Conservation (phyloP, 2,329 filamentous ascomycete genomes). For the Fusarium sp. region DNA sequence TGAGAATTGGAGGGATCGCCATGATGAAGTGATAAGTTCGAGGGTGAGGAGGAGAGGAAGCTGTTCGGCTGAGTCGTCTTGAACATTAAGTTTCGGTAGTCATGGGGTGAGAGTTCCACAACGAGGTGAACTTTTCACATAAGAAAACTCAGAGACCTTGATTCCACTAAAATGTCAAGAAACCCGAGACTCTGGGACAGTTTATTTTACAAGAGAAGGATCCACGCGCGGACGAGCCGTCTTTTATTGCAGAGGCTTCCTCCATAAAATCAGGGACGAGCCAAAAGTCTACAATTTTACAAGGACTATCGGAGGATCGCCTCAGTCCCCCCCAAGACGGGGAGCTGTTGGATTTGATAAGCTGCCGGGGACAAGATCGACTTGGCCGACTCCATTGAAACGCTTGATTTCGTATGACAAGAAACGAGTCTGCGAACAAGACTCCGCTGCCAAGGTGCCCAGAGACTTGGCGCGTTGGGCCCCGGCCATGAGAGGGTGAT, state of each 20-base stretch:
- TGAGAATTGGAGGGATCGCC: constrained; percentile 35
- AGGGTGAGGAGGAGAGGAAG: not conserved
- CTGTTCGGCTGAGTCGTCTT: not conserved
- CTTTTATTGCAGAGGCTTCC: constrained; percentile 27
- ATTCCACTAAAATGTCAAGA: not conserved
- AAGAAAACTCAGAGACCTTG: not conserved
- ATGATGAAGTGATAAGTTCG: constrained; percentile 6
- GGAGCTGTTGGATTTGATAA: not conserved
- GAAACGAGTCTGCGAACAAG: constrained; percentile 8
- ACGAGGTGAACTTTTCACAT: not conserved
- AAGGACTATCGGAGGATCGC: not conserved
- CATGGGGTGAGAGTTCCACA: not conserved
- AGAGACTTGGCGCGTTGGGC: constrained; percentile 30
- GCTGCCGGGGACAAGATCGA: constrained; percentile 23
- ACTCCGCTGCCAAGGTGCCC: constrained; percentile 36
- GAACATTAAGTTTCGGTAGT: not conserved
- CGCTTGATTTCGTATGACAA: constrained; percentile 15
- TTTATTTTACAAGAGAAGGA: not conserved
- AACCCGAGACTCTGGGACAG: not conserved
- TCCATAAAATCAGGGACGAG: not conserved
- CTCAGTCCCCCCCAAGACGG: not conserved
- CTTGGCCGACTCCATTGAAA: constrained; percentile 25
- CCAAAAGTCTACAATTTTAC: constrained; percentile 1
- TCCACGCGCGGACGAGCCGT: not conserved
- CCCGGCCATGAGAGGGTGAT: not conserved